Base-by-base conservation (phyloP, 2,329 filamentous ascomycete species). In the Lizonia empirigonia region DNA sequence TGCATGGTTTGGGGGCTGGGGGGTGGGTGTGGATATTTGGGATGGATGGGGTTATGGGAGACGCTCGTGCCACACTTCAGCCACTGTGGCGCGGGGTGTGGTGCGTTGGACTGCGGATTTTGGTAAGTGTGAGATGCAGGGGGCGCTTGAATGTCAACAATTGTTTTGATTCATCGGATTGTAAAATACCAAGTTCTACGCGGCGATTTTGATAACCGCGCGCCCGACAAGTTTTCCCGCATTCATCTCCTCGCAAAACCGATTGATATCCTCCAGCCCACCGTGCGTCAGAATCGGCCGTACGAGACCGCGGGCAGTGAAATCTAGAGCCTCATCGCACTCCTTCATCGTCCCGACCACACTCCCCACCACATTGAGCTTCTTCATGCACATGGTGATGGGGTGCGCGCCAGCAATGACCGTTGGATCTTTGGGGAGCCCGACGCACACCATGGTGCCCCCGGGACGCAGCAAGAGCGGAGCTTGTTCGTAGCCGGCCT, bases 261-360 rank as follows among this genome's bases (percentile, higher is more conserved):
- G 64, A 53, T 74, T 69, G 13, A 76, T 67, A 60, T 76, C 72
- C 19, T 70, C 62, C 6, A 77, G 56, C 1, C 63, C 68, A n/a
- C 72, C 73, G 50, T 73, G 71, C 2, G 66, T 72, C 23, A 76
- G 49, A 26, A 74, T 74, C 2, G 73, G 73, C 48, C 66, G 68
- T 10, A 78, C 76, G 4, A 77, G 60, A 13, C 70, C 76, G 26
- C 76, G 61, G 10, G 74, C 74, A 8, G 74, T 77, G 50, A 78
- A 76, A 32, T 77, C 75, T n/a, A 77, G 51, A 18, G 73, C 74
- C 61, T 78, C 75, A 46, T 78, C 75, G 1, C 78, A 75, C 52
- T 78, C 75, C 60, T 77, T 77, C 54, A 76, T 45, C 12, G 74
- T 77, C 5, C 74, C 76, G 1, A 72, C 72, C 13, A 77, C 71